Base-by-base conservation (phyloP, 202 grass and related monocot species). In the Zizania palustris region DNA sequence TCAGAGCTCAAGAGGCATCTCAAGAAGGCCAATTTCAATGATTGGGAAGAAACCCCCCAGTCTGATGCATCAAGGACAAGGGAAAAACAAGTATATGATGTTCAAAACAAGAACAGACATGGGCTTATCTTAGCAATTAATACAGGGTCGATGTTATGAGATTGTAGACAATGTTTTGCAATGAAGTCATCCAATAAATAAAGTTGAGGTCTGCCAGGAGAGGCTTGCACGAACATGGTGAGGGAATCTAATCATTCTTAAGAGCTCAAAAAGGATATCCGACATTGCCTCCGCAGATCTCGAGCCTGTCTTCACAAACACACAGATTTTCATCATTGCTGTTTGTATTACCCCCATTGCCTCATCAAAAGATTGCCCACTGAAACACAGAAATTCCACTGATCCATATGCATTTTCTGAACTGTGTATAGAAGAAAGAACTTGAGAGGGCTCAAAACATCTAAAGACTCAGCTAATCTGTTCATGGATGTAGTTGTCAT, bases 181-280 rank as follows among this genome's bases (percentile, higher is more conserved):
- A 76, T 56, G 55, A 74, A 78, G 69, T 79, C 58, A 74, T 78
- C 14, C 9, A 61, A 76, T 53, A 86, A 84, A 90, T 37, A 80
- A 83, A 79, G 3, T 56, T 43, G 21, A 38, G 75, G 70, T 14
- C 59, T 63, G 22, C n/a, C 78, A 6, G 63, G 44, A 90, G 65
- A 86, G 75, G 84, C 66, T 74, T 61, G 88, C 88, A 90, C 80
- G 84, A 86, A 78, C 71, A 66, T 80, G 74, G 61, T 56, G 79
- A 86, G 67, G 71, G 84, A 83, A 83, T 78, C 80, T 83, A 10
- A 60, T 54, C 60, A 34, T 83, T 65, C 38, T 76, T 34, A 58
- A 42, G 46, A 51, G 15, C 59, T 72, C 6, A 73, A 59, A 85
- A 79, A 59, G 21, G 69, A 80, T 61, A 80, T 61, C 71, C 39